Evolutionary conservation across 495 filamentous ascomycete species (phyloP).

Genomic region (Xanthoparmelia taractica): DNA sequence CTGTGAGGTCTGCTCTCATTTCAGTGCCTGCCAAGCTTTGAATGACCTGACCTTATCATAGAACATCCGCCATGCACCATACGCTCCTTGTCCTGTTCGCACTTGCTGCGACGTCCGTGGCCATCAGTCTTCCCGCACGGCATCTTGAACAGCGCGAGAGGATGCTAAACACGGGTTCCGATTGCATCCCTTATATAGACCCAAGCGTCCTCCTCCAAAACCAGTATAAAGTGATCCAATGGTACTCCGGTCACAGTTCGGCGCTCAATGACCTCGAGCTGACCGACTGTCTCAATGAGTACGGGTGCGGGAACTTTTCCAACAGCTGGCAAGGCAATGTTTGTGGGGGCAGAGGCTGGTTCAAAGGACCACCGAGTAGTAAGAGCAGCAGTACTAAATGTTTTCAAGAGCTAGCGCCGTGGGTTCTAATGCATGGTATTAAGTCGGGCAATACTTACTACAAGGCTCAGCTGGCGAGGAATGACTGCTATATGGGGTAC

Average conservation of each 20-base stretch:
- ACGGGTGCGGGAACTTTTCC: slow-evolving; percentile 1
- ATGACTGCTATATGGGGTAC: neutral
- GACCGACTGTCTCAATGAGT: neutral
- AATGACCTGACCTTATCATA: neutral
- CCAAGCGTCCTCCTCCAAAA: neutral
- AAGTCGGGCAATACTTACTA: neutral
- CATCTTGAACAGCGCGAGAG: neutral
- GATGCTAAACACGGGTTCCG: neutral
- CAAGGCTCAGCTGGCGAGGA: neutral
- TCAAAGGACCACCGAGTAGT: slow-evolving; percentile 1
- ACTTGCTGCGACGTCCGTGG: neutral
- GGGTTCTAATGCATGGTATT: neutral
- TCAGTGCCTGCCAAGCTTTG: neutral
- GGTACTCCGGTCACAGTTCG: neutral
- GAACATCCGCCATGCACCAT: neutral
- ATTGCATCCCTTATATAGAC: neutral
- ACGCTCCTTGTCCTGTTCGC: neutral
- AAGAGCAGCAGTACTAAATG: neutral
- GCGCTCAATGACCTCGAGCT: neutral
- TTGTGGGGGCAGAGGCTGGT: slow-evolving; percentile 5
- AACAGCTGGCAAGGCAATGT: slow-evolving; percentile 3
- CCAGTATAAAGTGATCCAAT: neutral
- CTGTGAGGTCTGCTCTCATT: neutral
- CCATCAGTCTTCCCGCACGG: neutral
- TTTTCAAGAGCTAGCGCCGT: neutral